Conservation (phyloP, 139 green algal genomes). For the Micractinium conductrix region DNA sequence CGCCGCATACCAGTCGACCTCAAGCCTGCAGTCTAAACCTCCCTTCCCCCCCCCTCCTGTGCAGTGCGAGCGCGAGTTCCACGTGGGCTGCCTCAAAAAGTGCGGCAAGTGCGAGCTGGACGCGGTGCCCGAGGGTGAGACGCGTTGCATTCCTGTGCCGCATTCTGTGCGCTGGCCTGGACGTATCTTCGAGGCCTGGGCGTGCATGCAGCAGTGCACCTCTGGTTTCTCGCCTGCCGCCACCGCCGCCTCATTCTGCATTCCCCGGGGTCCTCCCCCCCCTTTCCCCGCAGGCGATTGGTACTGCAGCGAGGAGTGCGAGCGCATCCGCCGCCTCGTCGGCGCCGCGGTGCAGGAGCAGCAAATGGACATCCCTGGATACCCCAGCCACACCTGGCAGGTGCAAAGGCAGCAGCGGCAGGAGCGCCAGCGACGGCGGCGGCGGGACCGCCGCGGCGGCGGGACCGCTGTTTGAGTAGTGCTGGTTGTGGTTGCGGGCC, state of each 20-base stretch:
- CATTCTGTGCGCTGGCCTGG: too few species aligned
- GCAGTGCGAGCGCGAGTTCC: conserved; percentile 95
- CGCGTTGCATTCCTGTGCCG: conserved; percentile 8
- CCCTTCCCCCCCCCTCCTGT: too few species aligned
- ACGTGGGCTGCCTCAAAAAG: conserved; percentile 82
- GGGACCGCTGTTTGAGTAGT: neutral
- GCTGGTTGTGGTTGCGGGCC: too few species aligned
- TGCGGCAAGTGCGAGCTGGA: conserved; percentile 56
- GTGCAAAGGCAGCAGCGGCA: too few species aligned
- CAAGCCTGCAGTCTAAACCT: too few species aligned
- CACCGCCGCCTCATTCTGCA: too few species aligned
- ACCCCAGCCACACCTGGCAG: conserved; percentile 55
- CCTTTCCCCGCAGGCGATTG: conserved; percentile 75
- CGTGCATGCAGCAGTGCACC: too few species aligned
- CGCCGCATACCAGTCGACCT: too few species aligned
- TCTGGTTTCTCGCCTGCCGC: too few species aligned
- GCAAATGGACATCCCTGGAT: conserved; percentile 34
- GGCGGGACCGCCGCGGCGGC: too few species aligned
- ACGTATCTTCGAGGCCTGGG: too few species aligned
- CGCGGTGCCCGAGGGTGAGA: conserved; percentile 63
- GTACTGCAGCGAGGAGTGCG: conserved; percentile 86
- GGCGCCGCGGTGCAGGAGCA: conserved; percentile 49
- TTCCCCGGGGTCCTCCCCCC: neutral
- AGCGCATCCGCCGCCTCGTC: conserved; percentile 58
- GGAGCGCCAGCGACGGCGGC: too few species aligned